Conservation (phyloP, 306 rosid genomes). For the Begonia peltatifolia region DNA sequence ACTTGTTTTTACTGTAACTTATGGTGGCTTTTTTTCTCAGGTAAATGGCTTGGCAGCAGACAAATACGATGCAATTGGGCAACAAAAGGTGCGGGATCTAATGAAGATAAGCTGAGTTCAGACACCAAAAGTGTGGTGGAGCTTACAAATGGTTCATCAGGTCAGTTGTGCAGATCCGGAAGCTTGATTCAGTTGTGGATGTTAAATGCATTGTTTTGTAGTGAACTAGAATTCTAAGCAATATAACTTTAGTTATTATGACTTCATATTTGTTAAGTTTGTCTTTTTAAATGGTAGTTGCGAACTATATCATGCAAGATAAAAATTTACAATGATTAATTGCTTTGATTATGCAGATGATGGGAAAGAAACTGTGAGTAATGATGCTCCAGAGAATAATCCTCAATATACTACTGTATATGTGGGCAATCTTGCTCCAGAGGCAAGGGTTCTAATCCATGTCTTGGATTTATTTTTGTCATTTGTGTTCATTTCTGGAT, state of each 20-base stretch:
- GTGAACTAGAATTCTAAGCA: no score
- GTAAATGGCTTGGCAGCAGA: slow-evolving; percentile 97
- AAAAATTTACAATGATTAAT: neutral
- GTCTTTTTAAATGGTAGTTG: slow-evolving; percentile 6
- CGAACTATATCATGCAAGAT: slow-evolving; percentile 5
- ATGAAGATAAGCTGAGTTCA: slow-evolving; percentile 67
- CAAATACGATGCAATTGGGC: slow-evolving; percentile 99
- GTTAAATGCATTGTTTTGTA: neutral
- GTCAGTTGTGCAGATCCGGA: slow-evolving; percentile 16
- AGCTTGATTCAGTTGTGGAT: slow-evolving; percentile 9
- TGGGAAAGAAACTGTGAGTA: slow-evolving; percentile 60
- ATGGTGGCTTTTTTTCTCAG: slow-evolving; percentile 18
- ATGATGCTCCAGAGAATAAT: slow-evolving; percentile 88
- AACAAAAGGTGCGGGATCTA: slow-evolving; percentile 75
- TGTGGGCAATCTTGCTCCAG: slow-evolving; percentile 90
- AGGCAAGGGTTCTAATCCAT: slow-evolving; percentile 30
- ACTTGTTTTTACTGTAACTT: neutral
- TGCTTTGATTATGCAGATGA: slow-evolving; percentile 52
- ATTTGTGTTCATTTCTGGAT: no score
- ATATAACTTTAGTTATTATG: no score
- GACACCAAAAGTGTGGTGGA: slow-evolving; percentile 80
- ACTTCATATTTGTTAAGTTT: neutral
- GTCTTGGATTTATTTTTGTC: neutral
- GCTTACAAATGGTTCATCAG: slow-evolving; percentile 83
- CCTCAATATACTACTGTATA: slow-evolving; percentile 93